A percentile compares a stretch with the other conserved stretches of the same genome.
These are phyloP conservation scores for Onygena corvina DNA, from an alignment of 2,329 filamentous ascomycete genomes.

Conservation along the genomic window DNA sequence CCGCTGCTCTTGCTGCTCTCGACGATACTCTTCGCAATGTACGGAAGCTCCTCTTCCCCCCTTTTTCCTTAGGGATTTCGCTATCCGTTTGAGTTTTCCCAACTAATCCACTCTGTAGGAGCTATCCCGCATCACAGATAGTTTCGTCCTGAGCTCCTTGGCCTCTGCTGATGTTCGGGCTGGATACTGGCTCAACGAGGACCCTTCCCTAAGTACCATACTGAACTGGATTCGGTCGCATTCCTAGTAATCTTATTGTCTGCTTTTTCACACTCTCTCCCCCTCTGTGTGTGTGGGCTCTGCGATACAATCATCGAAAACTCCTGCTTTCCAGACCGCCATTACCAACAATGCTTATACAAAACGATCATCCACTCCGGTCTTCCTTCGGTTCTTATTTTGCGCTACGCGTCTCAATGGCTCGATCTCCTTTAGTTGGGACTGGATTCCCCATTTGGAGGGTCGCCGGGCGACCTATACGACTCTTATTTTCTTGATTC, in stretches of 20 bases:
- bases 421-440: background rate
- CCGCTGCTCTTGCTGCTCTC: conserved; percentile 38
- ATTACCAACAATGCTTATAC: background rate
- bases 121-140: conserved; percentile 45
- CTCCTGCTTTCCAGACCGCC: background rate
- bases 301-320: background rate
- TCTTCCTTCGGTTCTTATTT: background rate
- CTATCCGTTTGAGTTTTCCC: conserved; percentile 5
- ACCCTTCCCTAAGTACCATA: conserved; percentile 45
- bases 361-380: background rate
- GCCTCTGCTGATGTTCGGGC: conserved; percentile 43
- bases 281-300: background rate
- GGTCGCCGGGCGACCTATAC: background rate
- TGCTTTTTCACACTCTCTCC: no score
- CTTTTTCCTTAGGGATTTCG: background rate
- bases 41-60: conserved; percentile 18
- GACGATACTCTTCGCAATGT: conserved; percentile 40
- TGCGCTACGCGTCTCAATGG: background rate
- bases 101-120: conserved; percentile 36
- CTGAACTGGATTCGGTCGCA: conserved; percentile 34
- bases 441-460: background rate
- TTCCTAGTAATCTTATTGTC: conserved; percentile 8
- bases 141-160: conserved; percentile 44
- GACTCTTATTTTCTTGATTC: background rate
- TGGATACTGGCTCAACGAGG: conserved; percentile 51